A percentile compares a stretch with the other conserved stretches of the same genome.
Evolutionary conservation across 1,284 basidiomycete genomes (phyloP).

Genomic region (Rhodotorula sp.): DNA sequence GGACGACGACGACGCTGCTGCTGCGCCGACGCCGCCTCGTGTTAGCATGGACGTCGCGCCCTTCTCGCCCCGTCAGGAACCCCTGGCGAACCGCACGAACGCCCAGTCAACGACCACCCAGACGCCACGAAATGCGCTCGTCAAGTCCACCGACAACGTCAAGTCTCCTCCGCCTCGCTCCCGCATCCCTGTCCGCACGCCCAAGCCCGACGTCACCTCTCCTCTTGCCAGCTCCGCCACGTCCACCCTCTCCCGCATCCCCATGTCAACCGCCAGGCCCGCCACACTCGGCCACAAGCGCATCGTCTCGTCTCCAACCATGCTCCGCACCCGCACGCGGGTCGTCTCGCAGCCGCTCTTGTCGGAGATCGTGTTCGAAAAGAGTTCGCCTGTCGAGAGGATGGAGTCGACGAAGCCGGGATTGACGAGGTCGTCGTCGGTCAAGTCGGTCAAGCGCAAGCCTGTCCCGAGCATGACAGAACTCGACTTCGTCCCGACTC

Average conservation of each 20-base stretch:
- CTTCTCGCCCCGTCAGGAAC: neutral
- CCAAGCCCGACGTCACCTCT: constrained; percentile 5
- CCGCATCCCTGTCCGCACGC: constrained; percentile 18
- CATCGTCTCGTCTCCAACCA: constrained; percentile 13
- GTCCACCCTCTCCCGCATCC: neutral
- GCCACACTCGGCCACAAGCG: neutral
- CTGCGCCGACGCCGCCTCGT: neutral
- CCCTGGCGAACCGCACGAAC: neutral
- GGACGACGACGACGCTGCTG: neutral
- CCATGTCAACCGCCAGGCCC: neutral
- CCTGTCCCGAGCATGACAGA: constrained; percentile 4
- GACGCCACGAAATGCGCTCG: neutral
- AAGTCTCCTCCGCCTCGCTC: constrained; percentile 18
- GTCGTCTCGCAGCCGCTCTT: neutral
- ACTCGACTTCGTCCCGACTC: neutral
- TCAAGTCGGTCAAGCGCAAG: constrained; percentile 13
- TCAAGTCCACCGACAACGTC: neutral
- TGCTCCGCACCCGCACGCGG: neutral
- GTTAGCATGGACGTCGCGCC: neutral
- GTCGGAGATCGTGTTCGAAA: no score
- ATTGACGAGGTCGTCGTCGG: neutral
- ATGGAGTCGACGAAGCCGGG: no score
- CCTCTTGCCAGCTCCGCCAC: neutral
- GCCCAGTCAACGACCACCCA: neutral
- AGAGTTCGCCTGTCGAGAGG: no score